These are phyloP conservation scores for Ascochyta fabae DNA, from an alignment of 2,329 filamentous ascomycete species.

Conservation along the genomic window DNA sequence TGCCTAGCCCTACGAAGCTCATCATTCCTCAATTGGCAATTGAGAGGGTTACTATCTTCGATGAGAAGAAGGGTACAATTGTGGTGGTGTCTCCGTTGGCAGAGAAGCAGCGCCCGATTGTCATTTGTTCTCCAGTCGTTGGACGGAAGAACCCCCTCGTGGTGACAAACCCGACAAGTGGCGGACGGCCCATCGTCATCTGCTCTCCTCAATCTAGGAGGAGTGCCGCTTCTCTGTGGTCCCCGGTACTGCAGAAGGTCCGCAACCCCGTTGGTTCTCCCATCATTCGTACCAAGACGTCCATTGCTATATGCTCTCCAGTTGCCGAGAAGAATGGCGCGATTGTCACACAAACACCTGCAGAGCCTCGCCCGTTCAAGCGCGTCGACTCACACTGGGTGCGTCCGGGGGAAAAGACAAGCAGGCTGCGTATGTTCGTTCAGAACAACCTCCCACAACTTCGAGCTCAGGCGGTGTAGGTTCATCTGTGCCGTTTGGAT, in stretches of 20 bases:
- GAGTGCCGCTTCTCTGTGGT: constrained; percentile 19
- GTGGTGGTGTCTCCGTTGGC: constrained; percentile 29
- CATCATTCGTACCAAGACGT: constrained; percentile 30
- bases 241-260: constrained; percentile 28
- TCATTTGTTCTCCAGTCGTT: constrained; percentile 34
- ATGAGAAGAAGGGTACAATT: constrained; percentile 31
- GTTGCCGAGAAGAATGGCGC: constrained; percentile 19
- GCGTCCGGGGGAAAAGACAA: constrained; percentile 24
- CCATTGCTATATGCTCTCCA: constrained; percentile 26
- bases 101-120: constrained; percentile 31
- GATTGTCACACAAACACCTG: constrained; percentile 13
- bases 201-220: constrained; percentile 28
- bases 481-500: background rate
- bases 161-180: constrained; percentile 26
- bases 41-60: constrained; percentile 30
- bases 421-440: constrained; percentile 15
- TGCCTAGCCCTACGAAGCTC: constrained; percentile 14
- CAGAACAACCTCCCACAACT: constrained; percentile 8
- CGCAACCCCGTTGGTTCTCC: constrained; percentile 31
- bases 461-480: constrained; percentile 11
- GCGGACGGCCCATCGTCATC: constrained; percentile 30
- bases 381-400: constrained; percentile 31
- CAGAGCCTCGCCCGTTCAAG: constrained; percentile 17
- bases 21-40: constrained; percentile 20
- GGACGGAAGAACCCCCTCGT: constrained; percentile 31